Percentiles rank a stretch among this genome's conserved stretches.
Conservation (phyloP, 495 filamentous ascomycete species). For the Penicillium cinerascens region DNA sequence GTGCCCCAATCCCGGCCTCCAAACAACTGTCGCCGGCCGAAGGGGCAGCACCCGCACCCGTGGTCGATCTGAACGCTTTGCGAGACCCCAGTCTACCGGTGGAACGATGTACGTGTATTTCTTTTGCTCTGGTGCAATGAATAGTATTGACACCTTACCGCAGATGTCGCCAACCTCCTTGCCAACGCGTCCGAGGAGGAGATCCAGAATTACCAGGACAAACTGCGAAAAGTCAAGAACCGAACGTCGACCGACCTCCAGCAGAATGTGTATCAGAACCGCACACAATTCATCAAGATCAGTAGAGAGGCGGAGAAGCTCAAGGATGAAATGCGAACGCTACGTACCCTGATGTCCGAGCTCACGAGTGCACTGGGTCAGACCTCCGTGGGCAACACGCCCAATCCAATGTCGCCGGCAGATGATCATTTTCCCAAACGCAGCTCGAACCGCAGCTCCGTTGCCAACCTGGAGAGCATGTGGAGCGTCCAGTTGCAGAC, state of each 20-base stretch:
- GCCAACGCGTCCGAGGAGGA: constrained; percentile 92
- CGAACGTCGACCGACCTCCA: constrained; percentile 86
- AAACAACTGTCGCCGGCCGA: constrained; percentile 42
- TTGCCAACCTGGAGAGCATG: constrained; percentile 92
- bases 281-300: constrained; percentile 98
- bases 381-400: constrained; percentile 49
- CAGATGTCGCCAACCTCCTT: constrained; percentile 74
- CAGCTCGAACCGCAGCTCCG: constrained; percentile 51
- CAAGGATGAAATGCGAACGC: constrained; percentile 90
- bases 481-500: constrained; percentile 81
- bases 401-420: constrained; percentile 43
- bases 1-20: constrained; percentile 40
- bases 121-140: not conserved
- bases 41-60: constrained; percentile 39
- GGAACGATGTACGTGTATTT: constrained; percentile 47
- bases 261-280: constrained; percentile 95
- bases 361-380: constrained; percentile 75
- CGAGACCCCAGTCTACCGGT: constrained; percentile 76
- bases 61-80: constrained; percentile 67
- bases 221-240: constrained; percentile 72
- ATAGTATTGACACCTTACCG: not conserved
- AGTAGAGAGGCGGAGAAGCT: constrained; percentile 98
- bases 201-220: constrained; percentile 76
- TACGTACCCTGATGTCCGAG: constrained; percentile 85
- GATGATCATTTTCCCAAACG: constrained; percentile 50